Percentiles rank a stretch among this genome's conserved stretches.
phyloP scores from a whole-genome alignment of 1,139 yeast genomes.

The Zygoascus hellenicus region DNA sequence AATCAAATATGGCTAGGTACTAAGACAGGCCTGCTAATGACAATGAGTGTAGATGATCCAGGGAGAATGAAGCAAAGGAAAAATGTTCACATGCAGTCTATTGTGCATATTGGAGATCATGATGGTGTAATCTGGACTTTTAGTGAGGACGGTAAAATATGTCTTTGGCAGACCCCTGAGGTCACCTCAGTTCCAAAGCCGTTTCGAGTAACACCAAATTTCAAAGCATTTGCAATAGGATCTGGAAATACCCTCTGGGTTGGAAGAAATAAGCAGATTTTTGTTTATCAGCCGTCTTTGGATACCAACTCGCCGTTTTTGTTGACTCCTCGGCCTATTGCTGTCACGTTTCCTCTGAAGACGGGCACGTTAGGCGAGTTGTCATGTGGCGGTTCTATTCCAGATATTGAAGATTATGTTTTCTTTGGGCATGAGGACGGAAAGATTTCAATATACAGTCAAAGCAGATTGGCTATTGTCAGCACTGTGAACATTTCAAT shows the following conservation, averaged over 20 bases:
- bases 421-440: conserved; percentile 43
- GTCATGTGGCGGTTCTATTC: conserved; percentile 29
- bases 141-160: conserved; percentile 38
- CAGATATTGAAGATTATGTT: conserved; percentile 28
- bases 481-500: conserved; percentile 35
- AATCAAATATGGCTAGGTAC: conserved; percentile 35
- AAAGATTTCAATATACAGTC: conserved; percentile 33
- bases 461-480: conserved; percentile 24
- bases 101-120: conserved; percentile 23
- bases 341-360: conserved; percentile 10
- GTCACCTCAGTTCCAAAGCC: conserved; percentile 29
- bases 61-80: conserved; percentile 3
- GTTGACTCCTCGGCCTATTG: conserved; percentile 28
- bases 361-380: conserved; percentile 28
- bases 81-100: conserved; percentile 16
- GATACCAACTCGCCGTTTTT: conserved; percentile 21
- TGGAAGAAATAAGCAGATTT: conserved; percentile 31
- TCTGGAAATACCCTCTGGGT: conserved; percentile 35
- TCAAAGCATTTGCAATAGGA: conserved; percentile 28
- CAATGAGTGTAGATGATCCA: conserved; percentile 3
- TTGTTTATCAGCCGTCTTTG: conserved; percentile 32
- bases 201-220: conserved; percentile 30
- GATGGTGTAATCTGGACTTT: conserved; percentile 31
- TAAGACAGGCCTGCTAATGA: conserved; percentile 30
- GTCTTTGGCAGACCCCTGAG: conserved; percentile 31